Conservation (phyloP, 768 basidiomycete species). For the Boletus pseudopeckii region DNA sequence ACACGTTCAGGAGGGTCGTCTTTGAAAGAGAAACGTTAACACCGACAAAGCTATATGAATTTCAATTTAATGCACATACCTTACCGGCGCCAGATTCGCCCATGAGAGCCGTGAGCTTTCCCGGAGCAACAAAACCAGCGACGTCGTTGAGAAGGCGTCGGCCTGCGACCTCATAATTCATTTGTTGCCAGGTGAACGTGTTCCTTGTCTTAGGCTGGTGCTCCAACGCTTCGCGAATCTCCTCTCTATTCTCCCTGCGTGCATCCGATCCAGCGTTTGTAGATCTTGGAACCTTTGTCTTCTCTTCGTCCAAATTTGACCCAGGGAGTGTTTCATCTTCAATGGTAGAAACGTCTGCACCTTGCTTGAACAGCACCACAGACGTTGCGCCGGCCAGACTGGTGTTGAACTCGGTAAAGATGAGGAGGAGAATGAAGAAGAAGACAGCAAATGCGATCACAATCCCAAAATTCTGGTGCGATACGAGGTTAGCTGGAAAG, state of each 20-base stretch:
- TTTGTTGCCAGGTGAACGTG: conserved; percentile 77
- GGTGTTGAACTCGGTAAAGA: conserved; percentile 57
- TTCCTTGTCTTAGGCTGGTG: conserved; percentile 39
- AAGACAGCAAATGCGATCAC: conserved; percentile 57
- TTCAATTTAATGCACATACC: conserved; percentile 15
- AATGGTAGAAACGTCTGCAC: conserved; percentile 33
- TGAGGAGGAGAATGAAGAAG: conserved; percentile 54
- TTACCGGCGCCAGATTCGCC: conserved; percentile 55
- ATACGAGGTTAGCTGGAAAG: neutral
- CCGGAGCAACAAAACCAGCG: conserved; percentile 78
- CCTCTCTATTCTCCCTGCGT: conserved; percentile 12
- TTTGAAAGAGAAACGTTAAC: conserved; percentile 2
- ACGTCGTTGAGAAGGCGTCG: conserved; percentile 64
- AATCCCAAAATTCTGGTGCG: conserved; percentile 63
- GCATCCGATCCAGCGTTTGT: conserved; percentile 6
- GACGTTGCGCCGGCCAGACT: conserved; percentile 33
- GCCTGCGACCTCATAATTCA: conserved; percentile 64
- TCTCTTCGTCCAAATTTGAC: conserved; percentile 31
- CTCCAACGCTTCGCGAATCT: conserved; percentile 32
- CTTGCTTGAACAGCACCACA: conserved; percentile 66
- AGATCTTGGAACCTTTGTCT: conserved; percentile 15
- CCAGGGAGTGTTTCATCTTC: neutral
- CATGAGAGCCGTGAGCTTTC: conserved; percentile 77
- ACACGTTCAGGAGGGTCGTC: conserved; percentile 51
- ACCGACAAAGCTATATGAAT: too few species aligned